Percentiles rank a stretch among this genome's conserved stretches.
Conservation (phyloP, 192 early-diverging fungal species). For the Powellomyces hirtus region DNA sequence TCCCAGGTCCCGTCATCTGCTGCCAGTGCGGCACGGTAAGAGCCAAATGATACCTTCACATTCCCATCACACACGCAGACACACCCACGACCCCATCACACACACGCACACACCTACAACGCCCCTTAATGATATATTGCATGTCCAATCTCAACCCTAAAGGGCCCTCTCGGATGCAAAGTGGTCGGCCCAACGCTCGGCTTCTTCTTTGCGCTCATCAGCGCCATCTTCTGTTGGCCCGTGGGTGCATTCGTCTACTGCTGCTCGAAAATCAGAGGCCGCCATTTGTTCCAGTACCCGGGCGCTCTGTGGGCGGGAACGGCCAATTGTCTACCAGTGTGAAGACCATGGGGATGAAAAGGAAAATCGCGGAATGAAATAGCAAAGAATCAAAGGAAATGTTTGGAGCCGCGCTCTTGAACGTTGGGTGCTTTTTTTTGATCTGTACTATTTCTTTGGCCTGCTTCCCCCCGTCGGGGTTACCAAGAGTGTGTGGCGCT, state of each 20-base stretch:
- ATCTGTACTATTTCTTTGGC: no score
- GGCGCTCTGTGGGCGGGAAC: neutral
- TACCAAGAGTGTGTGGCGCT: no score
- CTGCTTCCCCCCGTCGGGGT: no score
- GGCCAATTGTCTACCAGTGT: neutral
- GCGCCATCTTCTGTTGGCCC: slow-evolving; percentile 2
- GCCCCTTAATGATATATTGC: neutral
- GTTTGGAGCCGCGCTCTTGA: no score
- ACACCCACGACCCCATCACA: neutral
- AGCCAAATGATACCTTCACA: neutral
- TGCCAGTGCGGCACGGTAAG: slow-evolving; percentile 3
- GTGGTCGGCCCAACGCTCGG: slow-evolving; percentile 23
- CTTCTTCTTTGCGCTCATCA: neutral
- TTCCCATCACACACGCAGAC: neutral
- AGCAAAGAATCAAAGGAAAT: no score
- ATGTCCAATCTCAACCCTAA: no score
- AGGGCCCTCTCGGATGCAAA: slow-evolving; percentile 8
- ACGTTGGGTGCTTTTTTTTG: no score
- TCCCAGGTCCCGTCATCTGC: slow-evolving; percentile 15
- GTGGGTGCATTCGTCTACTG: neutral
- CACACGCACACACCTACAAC: neutral
- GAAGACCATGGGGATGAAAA: neutral
- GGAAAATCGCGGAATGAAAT: no score
- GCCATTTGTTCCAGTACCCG: neutral
- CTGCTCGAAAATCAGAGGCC: slow-evolving; percentile 2